Conservation (phyloP, 2,329 filamentous ascomycete species). For the Polytolypa hystricis region DNA sequence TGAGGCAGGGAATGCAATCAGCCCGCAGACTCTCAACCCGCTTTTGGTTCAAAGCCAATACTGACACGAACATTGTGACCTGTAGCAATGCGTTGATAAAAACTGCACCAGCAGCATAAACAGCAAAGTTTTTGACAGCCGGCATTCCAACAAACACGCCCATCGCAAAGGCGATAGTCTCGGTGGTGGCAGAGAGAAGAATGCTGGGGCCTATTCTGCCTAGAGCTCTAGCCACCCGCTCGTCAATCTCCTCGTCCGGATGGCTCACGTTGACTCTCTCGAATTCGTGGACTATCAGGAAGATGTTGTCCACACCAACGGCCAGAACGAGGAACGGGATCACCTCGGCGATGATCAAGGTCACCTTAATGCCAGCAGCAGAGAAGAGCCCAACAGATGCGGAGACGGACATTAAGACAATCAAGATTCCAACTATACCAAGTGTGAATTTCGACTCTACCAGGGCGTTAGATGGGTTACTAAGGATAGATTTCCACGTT, state of each 20-base stretch:
- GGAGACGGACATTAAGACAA: slow-evolving; percentile 94
- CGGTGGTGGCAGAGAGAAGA: slow-evolving; percentile 83
- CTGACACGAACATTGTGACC: slow-evolving; percentile 92
- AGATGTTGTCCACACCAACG: slow-evolving; percentile 97
- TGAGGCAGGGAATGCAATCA: slow-evolving; percentile 85
- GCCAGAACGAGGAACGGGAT: slow-evolving; percentile 95
- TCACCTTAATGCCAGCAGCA: slow-evolving; percentile 82
- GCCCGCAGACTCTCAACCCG: slow-evolving; percentile 79
- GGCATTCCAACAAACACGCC: slow-evolving; percentile 96
- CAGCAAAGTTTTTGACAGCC: slow-evolving; percentile 91
- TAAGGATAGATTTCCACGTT: slow-evolving; percentile 62
- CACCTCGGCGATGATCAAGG: slow-evolving; percentile 94
- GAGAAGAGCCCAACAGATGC: slow-evolving; percentile 93
- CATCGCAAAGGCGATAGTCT: slow-evolving; percentile 85
- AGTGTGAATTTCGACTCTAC: slow-evolving; percentile 96
- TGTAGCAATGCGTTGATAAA: slow-evolving; percentile 96
- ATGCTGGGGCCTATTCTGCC: slow-evolving; percentile 96
- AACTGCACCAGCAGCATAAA: slow-evolving; percentile 91
- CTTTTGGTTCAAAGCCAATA: slow-evolving; percentile 81
- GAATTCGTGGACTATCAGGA: slow-evolving; percentile 95
- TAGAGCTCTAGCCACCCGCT: slow-evolving; percentile 75
- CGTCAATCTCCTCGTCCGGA: slow-evolving; percentile 76
- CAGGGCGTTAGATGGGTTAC: slow-evolving; percentile 70
- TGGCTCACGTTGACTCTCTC: slow-evolving; percentile 88
- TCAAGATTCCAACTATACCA: slow-evolving; percentile 86